These are phyloP conservation scores for Sextonia rubra DNA, from an alignment of 164 flowering plant species.

Conservation along the genomic window DNA sequence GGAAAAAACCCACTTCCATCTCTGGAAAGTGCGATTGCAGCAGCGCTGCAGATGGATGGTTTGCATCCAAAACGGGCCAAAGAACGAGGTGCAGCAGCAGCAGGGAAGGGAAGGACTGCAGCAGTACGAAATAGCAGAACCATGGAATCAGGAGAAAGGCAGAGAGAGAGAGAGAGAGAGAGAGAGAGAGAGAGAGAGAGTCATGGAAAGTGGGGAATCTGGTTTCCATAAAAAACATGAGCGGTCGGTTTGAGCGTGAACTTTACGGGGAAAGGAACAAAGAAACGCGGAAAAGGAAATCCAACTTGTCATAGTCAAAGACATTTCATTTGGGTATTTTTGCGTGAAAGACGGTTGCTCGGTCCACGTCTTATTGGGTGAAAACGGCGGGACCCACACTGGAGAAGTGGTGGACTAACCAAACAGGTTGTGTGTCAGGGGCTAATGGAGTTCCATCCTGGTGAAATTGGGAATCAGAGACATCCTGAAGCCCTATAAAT, in stretches of 20 bases:
- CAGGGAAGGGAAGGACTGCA: slow-evolving; percentile 14
- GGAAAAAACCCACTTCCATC: slow-evolving; percentile 24
- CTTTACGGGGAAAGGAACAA: not conserved
- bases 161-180: not conserved
- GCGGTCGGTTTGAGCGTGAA: not conserved
- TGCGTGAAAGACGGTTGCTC: too few relatives aligned
- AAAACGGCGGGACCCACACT: too few relatives aligned
- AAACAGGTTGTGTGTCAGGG: too few relatives aligned
- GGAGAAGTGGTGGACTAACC: too few relatives aligned
- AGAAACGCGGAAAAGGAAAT: not conserved
- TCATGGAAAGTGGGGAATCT: too few relatives aligned
- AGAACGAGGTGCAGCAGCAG: slow-evolving; percentile 18
- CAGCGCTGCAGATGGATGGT: slow-evolving; percentile 14
- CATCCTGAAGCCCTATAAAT: too few relatives aligned
- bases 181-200: not conserved
- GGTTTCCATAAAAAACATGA: not conserved
- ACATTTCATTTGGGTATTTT: too few relatives aligned
- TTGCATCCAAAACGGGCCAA: slow-evolving; percentile 21
- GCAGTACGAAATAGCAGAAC: slow-evolving; percentile 19
- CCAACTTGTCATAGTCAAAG: too few relatives aligned
- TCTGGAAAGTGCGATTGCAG: slow-evolving; percentile 20
- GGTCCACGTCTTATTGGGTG: too few relatives aligned
- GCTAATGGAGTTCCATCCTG: too few relatives aligned
- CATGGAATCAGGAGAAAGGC: slow-evolving; percentile 5
- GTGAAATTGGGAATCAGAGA: too few relatives aligned